Evolutionary conservation across 371 early-diverging fungal species (phyloP).

Genomic region (Mortierella sp.): DNA sequence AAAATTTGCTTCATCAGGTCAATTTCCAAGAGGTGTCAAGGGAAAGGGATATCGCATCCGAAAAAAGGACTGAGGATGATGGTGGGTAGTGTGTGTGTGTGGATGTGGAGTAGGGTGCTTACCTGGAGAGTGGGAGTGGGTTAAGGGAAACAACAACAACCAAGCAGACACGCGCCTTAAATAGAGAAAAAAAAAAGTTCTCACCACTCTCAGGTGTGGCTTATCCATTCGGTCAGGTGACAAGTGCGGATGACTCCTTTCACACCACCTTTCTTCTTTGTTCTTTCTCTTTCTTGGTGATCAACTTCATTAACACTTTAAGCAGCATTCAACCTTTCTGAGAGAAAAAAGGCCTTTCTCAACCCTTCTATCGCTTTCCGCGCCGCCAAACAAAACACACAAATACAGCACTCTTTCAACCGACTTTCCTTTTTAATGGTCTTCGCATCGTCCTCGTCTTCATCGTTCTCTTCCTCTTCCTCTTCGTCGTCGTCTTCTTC

Average conservation of each 20-base stretch:
- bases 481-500: slow-evolving; percentile 1
- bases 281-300: neutral
- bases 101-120: slow-evolving; percentile 11
- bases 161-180: neutral
- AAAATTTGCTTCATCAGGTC: slow-evolving; percentile 55
- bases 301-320: neutral
- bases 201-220: neutral
- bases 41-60: neutral
- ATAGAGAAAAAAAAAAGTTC: neutral
- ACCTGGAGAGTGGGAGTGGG: slow-evolving; percentile 31
- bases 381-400: neutral
- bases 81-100: neutral
- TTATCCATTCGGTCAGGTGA: neutral
- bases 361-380: neutral
- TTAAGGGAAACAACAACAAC: slow-evolving; percentile 1
- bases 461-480: slow-evolving; percentile 8
- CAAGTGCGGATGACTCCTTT: neutral
- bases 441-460: neutral
- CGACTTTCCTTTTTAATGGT: neutral
- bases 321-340: neutral
- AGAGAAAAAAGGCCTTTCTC: neutral
- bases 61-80: too few species aligned
- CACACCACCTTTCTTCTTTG: neutral
- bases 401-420: neutral
- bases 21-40: neutral